Conservation (phyloP, 179 eudicot genomes). For the Silene coronaria region DNA sequence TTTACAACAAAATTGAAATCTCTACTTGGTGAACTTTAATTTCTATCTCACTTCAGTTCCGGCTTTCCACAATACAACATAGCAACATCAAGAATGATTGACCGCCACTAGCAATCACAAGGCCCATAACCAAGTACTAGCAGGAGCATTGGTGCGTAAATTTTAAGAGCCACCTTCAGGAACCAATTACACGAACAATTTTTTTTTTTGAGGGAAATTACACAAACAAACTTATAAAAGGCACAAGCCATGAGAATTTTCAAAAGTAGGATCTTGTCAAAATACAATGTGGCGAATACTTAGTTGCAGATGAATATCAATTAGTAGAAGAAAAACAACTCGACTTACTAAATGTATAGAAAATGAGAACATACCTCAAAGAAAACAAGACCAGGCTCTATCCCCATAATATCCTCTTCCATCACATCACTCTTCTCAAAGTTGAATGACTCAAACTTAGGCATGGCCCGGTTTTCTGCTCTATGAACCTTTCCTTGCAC, state of each 20-base stretch:
- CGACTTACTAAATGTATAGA: background rate
- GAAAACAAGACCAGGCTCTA: slow-evolving; percentile 94
- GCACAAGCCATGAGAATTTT: slow-evolving; percentile 1
- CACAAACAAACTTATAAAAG: background rate
- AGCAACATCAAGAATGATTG: background rate
- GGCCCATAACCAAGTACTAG: background rate
- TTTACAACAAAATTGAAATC: background rate
- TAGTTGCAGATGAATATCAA: background rate
- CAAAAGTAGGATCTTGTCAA: background rate
- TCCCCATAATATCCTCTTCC: slow-evolving; percentile 91
- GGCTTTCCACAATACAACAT: background rate
- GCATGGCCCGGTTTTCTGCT: slow-evolving; percentile 40
- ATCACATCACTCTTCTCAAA: slow-evolving; percentile 72
- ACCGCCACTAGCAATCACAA: background rate
- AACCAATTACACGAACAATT: background rate
- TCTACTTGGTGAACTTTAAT: background rate
- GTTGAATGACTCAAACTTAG: slow-evolving; percentile 78
- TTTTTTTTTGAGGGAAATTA: too few species aligned
- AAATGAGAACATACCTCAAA: slow-evolving; percentile 62
- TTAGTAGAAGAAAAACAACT: background rate
- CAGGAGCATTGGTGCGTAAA: background rate
- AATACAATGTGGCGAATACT: background rate
- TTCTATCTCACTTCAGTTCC: background rate
- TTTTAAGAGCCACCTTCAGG: background rate
- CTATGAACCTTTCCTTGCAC: slow-evolving; percentile 26